Evolutionary conservation across 1,139 yeast species (phyloP), one percentile per base, ranked within the genome.

Genomic region (Taphrina communis): DNA sequence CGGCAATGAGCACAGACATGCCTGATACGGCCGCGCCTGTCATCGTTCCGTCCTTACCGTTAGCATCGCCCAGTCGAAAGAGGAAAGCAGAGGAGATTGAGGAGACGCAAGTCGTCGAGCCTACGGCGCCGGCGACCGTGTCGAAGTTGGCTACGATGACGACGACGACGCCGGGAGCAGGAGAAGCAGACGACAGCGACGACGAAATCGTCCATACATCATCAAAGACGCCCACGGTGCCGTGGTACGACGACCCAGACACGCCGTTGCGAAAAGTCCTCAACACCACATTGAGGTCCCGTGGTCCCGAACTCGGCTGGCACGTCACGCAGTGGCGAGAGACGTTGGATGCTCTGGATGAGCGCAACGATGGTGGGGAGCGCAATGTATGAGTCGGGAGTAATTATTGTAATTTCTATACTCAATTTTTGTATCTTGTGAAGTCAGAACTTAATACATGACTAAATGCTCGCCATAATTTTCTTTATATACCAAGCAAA

Each of bases 211-310:
- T 44, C 19, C 17, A 44, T n/a, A n/a, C 19, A 8, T n/a, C 19
- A 8, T n/a, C 2, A n/a, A 44, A 44, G n/a, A 31, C 19, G 17
- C 9, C 41, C 42, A 19, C 7, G 11, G 12, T 11, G 42, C 58
- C 58, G 7, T 53, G 58, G 58, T 36, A 53, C 17, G 42, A 36
- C 1, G 41, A 35, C n/a, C 58, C 46, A 31, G 62, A 58, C 21
- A 58, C 62, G 2, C 53, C 62, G 31, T 31, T 58, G 25, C 62
- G 53, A 2, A 36, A 44, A 44, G 5, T 58, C 7, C 62, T 58
- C 35, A 14, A 2, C 17, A 58, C 53, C 9, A 44, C 62, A 19
- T 17, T 56, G 1, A 38, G 6, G 36, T 8, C 41, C 7, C 60
- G 60, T 12, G 19, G 17, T 17, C 60, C 48, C 12, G 12, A n/a